Base-by-base conservation (phyloP, 495 filamentous ascomycete genomes). In the Aspergillus heteromorphus region DNA sequence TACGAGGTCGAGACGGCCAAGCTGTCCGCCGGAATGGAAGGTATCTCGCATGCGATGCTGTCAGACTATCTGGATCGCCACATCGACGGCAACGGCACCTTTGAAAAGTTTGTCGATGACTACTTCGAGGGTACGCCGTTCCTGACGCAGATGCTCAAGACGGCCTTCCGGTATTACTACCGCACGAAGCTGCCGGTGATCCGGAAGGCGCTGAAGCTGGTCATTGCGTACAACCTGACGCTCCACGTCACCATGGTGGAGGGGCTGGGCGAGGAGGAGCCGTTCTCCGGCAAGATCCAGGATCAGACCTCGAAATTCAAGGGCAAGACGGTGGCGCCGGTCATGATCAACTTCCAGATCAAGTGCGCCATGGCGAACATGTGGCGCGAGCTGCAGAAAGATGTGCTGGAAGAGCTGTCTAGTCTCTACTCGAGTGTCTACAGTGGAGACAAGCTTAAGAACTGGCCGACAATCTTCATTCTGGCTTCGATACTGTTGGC, bases 321-420 rank as follows among this genome's bases (percentile, higher is more conserved):
- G 54, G 91, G 91, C 65, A 91, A 92, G 79, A 91, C 83, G 21
- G 81, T 93, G 59, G 91, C 91, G 14, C 91, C 91, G 2, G 89
- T 96, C 57, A 93, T 96, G 91, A 92, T 96, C 82, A 96, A 96
- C 76, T 96, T 96, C 82, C 89, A 96, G 74, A 87, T 96, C 73
- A 96, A 96, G 79, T 89, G 84, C 65, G 91, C 91, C 45, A 84
- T 96, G 77, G 91, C 89, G 27, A 88, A 89, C 62, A 91, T 95
- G 88, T 96, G 91, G 91, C 89, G 91, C 55, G 91, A 95, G 68
- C 75, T 96, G 40, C 89, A 95, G 69, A 95, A 95, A 74, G 91
- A 96, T 56, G 86, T 96, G 41, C 76, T 96, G 11, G 91, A 95
- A 72, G 91, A 96, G 75, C 82, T 96, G 1, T 96, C 91, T 0